Base-by-base conservation (phyloP, 345 rosid genomes). In the Psidium guajava region DNA sequence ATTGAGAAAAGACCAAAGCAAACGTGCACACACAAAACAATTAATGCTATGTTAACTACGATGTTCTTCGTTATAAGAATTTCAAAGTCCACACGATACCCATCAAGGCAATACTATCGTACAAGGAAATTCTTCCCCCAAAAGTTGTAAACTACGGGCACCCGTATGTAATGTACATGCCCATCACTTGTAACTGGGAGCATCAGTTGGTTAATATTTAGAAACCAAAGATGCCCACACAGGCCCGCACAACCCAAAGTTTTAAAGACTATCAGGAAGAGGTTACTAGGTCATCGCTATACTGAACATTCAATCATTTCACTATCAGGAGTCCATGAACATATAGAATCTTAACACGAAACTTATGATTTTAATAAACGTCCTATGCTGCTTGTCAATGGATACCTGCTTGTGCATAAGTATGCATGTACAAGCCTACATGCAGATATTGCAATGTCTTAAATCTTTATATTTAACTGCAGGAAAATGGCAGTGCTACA, bases 401-500 rank as follows among this genome's bases (percentile, higher is more conserved):
- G 8, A 69, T 69, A 69, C 47, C 47, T 32, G 77, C 77, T 69
- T 69, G 77, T 32, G 24, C 77, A 32, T 32, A 69, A 18, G 16
- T 32, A 32, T 32, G 77, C 44, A 32, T 69, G 77, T 69, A 69
- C 21, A 32, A 32, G 47, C 77, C 47, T 69, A 32, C 18, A 20
- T 32, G 44, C 24, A 18, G 77, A 69, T 69, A 8, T 24, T 32
- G 32, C 11, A 14, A 15, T 20, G 77, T 69, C 47, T 32, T 2
- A 69, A 69, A 32, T 61, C 24, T 32, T 69, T 69, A 69, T 44
- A 69, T 69, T 69, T 69, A 69, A 69, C 77, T 4, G 77, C 47
- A 32, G 77, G 42, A 9, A 69, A 32, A 32, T 69, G 77, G 77
- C 47, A 16, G 24, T 32, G 32, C 75, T 42, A 90, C 98, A 58